phyloP scores from a whole-genome alignment of 768 basidiomycete genomes.

The Trametes punicea region DNA sequence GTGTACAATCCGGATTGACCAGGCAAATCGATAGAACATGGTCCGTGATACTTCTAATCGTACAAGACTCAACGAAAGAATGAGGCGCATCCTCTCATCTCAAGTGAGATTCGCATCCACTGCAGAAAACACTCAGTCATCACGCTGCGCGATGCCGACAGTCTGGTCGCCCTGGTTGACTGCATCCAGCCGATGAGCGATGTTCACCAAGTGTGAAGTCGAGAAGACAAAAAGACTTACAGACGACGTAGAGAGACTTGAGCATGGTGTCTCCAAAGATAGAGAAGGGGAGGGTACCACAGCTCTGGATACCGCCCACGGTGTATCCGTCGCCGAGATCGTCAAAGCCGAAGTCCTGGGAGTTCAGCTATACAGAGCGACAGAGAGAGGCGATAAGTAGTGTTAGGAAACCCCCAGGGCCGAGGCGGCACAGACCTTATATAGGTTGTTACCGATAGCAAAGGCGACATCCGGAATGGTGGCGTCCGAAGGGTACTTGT shows the following conservation, averaged over 20 bases:
- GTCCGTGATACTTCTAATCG: too few relatives aligned
- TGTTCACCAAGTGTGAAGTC: too few relatives aligned
- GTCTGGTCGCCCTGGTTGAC: constrained; percentile 29
- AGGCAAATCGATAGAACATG: too few relatives aligned
- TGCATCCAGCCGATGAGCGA: background rate
- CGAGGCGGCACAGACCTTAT: constrained; percentile 23
- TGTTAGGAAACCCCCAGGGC: background rate
- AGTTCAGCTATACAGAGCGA: constrained; percentile 13
- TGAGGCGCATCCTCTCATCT: background rate
- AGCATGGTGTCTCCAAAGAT: constrained; percentile 36
- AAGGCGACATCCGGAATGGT: constrained; percentile 32
- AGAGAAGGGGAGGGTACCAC: constrained; percentile 30
- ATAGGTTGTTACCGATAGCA: constrained; percentile 33
- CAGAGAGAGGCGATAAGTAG: background rate
- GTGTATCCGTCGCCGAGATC: constrained; percentile 28
- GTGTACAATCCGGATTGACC: too few relatives aligned
- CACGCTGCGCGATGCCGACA: constrained; percentile 29
- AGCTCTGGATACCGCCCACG: constrained; percentile 31
- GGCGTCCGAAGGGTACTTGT: constrained; percentile 34
- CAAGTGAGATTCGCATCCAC: background rate
- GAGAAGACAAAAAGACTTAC: constrained; percentile 24
- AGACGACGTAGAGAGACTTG: constrained; percentile 33
- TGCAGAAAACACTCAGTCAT: constrained; percentile 14
- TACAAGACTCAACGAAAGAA: background rate
- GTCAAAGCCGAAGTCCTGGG: constrained; percentile 27